Conservation (phyloP, 169 alveolate species). For the Perkinsus chesapeaki region DNA sequence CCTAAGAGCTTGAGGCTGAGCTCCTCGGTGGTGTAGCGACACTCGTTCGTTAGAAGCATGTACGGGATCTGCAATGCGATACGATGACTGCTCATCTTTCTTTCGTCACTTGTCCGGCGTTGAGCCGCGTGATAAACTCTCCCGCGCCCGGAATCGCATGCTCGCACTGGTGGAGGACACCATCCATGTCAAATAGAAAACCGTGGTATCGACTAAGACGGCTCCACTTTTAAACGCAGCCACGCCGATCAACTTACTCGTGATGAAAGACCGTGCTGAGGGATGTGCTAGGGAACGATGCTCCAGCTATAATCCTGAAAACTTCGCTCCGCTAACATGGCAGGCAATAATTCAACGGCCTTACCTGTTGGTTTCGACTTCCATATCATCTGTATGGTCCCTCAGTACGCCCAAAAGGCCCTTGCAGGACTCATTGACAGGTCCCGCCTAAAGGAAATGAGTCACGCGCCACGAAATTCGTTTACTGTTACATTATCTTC, state of each 20-base stretch:
- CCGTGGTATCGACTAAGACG: neutral
- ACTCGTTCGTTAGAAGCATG: neutral
- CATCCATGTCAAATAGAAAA: neutral
- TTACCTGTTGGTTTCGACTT: neutral
- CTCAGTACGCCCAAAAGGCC: neutral
- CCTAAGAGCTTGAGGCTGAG: neutral
- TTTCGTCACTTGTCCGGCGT: neutral
- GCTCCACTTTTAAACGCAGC: neutral
- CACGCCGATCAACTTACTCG: neutral
- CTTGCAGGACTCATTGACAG: neutral
- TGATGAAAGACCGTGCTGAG: neutral
- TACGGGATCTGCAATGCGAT: neutral
- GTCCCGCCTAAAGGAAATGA: neutral
- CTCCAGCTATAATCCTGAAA: neutral
- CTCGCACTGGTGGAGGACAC: neutral
- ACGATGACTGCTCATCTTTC: neutral
- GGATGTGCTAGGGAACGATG: neutral
- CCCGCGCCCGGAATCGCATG: neutral
- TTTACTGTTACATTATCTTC: neutral
- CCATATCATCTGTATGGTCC: neutral
- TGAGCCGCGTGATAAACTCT: neutral
- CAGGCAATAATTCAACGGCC: neutral
- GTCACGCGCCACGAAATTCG: neutral
- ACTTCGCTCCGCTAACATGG: conserved; percentile 4
- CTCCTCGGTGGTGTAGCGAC: neutral